Evolutionary conservation across 306 rosid genomes (phyloP).

Genomic region (Sophora flavescens): DNA sequence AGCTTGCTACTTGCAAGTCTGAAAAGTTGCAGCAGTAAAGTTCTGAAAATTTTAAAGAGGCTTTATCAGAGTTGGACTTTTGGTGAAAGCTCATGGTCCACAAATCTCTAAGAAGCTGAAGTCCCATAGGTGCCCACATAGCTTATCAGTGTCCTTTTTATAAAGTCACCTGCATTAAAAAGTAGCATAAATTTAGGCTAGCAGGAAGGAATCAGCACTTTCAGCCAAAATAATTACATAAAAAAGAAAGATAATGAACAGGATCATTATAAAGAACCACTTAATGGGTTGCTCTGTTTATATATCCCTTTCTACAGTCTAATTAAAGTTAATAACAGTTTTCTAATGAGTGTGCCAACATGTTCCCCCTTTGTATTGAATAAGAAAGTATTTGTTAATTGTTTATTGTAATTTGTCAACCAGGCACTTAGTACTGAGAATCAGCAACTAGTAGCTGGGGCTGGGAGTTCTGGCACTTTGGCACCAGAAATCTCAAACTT

Average conservation of each 20-base stretch:
- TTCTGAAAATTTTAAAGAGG: background rate
- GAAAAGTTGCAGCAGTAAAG: conserved; percentile 16
- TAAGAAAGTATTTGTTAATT: conserved; percentile 27
- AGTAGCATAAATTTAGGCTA: conserved; percentile 39
- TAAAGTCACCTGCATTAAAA: conserved; percentile 49
- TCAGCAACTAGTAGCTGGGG: conserved; percentile 70
- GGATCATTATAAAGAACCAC: conserved; percentile 36
- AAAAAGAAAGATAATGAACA: conserved; percentile 3
- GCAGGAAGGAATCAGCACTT: conserved; percentile 44
- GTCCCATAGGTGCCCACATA: conserved; percentile 37
- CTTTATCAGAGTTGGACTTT: conserved; percentile 22
- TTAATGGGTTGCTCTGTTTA: conserved; percentile 34
- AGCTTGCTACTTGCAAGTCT: conserved; percentile 19
- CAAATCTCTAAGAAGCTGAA: conserved; percentile 43
- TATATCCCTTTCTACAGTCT: conserved; percentile 38
- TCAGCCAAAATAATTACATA: background rate
- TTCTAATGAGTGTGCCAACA: conserved; percentile 26
- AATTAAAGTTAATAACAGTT: conserved; percentile 20
- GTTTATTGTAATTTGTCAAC: background rate
- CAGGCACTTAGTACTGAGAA: conserved; percentile 75
- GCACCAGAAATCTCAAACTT: conserved; percentile 78
- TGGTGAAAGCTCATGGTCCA: conserved; percentile 41
- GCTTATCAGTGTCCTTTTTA: conserved; percentile 36
- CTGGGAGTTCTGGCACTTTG: conserved; percentile 68
- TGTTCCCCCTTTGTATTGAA: conserved; percentile 16